These are phyloP conservation scores for Penicillium longicatenatum DNA, from an alignment of 495 filamentous ascomycete species.

Conservation along the genomic window DNA sequence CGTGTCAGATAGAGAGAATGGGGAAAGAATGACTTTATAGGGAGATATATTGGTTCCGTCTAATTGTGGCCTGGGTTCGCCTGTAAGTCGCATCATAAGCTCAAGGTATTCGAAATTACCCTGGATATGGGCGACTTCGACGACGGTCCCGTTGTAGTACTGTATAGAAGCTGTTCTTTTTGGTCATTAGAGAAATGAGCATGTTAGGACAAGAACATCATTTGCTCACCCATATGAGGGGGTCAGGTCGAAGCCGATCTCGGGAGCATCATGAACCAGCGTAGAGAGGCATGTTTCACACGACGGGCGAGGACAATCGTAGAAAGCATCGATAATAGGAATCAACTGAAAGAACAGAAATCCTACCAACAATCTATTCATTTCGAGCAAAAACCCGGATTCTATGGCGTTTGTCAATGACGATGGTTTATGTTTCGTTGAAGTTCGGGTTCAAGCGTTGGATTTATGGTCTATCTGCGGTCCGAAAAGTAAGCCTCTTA, in stretches of 20 bases:
- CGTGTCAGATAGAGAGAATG: slow-evolving; percentile 3
- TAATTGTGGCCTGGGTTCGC: background rate
- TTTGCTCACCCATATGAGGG: slow-evolving; percentile 8
- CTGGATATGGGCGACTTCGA: slow-evolving; percentile 16
- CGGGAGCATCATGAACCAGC: background rate
- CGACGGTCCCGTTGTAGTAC: slow-evolving; percentile 19
- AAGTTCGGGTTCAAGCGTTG: too few species aligned
- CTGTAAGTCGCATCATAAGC: slow-evolving; percentile 15
- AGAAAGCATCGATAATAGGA: background rate
- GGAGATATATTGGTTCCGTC: background rate
- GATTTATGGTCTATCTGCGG: too few species aligned
- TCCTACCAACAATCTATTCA: background rate
- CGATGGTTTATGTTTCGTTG: too few species aligned
- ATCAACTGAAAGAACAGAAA: background rate
- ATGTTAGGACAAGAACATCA: background rate
- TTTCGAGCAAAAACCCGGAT: background rate
- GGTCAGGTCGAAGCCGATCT: slow-evolving; percentile 3
- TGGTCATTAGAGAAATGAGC: slow-evolving; percentile 2
- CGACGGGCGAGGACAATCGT: background rate
- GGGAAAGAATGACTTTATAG: slow-evolving; percentile 1
- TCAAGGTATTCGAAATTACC: slow-evolving; percentile 19
- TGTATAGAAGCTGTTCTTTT: slow-evolving; percentile 15
- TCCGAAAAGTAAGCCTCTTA: too few species aligned
- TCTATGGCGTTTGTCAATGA: too few species aligned
- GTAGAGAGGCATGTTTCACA: slow-evolving; percentile 1